phyloP scores from a whole-genome alignment of 1,284 basidiomycete species.

The Trametes pubescens region DNA sequence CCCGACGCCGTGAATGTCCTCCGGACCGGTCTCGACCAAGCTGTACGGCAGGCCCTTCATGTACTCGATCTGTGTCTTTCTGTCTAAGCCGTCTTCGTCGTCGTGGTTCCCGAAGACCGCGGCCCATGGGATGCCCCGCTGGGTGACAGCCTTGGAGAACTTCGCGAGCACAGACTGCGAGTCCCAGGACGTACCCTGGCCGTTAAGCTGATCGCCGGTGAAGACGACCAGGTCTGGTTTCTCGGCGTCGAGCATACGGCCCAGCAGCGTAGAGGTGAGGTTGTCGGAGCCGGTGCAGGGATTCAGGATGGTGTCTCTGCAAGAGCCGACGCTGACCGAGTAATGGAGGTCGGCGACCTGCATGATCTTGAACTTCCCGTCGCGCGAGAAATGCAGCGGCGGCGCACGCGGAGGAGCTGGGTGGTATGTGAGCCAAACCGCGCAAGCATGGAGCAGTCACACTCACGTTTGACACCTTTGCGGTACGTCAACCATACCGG shows the following conservation, averaged over 20 bases:
- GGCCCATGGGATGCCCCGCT: slow-evolving; percentile 86
- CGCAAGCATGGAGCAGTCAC: background rate
- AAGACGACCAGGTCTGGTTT: slow-evolving; percentile 93
- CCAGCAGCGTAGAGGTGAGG: slow-evolving; percentile 76
- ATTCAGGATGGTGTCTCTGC: slow-evolving; percentile 68
- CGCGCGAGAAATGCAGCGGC: slow-evolving; percentile 80
- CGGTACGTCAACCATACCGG: slow-evolving; percentile 68
- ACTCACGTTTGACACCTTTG: slow-evolving; percentile 72
- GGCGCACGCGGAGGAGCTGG: slow-evolving; percentile 73
- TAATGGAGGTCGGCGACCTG: slow-evolving; percentile 93
- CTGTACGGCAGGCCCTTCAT: slow-evolving; percentile 88
- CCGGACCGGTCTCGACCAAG: slow-evolving; percentile 81
- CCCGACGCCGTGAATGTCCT: slow-evolving; percentile 84
- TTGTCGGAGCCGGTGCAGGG: slow-evolving; percentile 75
- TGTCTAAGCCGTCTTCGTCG: slow-evolving; percentile 70
- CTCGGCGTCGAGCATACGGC: slow-evolving; percentile 78
- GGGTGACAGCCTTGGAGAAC: slow-evolving; percentile 81
- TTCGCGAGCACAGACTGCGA: slow-evolving; percentile 87
- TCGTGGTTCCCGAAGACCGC: slow-evolving; percentile 96
- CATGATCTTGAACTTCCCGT: slow-evolving; percentile 88
- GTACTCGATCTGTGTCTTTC: slow-evolving; percentile 72
- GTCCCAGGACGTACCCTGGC: slow-evolving; percentile 90
- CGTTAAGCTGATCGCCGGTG: slow-evolving; percentile 87
- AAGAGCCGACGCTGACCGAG: slow-evolving; percentile 76
- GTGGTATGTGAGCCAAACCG: background rate